Evolutionary conservation across 129 eudicot species (phyloP), one percentile per base, ranked within the genome.

Genomic region (Helianthus tuberosus): DNA sequence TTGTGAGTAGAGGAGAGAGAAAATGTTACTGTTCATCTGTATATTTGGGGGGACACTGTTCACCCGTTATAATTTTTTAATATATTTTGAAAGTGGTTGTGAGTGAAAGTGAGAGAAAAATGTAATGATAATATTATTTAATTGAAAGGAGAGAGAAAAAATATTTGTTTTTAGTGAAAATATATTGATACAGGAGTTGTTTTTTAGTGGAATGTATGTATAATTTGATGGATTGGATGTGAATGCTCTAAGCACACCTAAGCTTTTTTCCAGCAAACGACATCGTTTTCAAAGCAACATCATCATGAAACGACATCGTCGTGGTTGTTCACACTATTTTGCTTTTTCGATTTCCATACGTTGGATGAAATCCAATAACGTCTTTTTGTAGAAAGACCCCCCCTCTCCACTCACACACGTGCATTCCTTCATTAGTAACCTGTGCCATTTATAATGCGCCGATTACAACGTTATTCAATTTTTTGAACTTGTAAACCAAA

Each of bases 381-480:
- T 70, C 85, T 69, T 65, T 74, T 69, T 47, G 14, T 59, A 71
- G 35, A 69, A 69, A 75, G 58, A 52, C 12, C 57, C 60, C 23
- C 38, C 27, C 57, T 23, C 16, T 16, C 53, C 53, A 51, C 57
- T 51, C 88, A 72, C 91, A 84, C 89, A 88, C 89, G 79, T 65
- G 66, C 66, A 61, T 61, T 51, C 41, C 23, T 64, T 75, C 29
- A 50, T 23, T n/a, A 32, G 80, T 38, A 46, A 70, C 78, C 70
- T 80, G 83, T 77, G 87, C 81, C 76, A 57, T 73, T 43, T 46
- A 9, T 57, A 47, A 3, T 47, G 50, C n/a, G 47, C 71, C 70
- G 1, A 47, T 74, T 46, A 44, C 41, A 62, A 43, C 47, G 47
- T 43, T 43, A 43, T 43, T 32, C 2, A 43, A 43, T 2, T 0